A percentile compares a stretch with the other conserved stretches of the same genome.
Evolutionary conservation across 805 yeast genomes (phyloP).

Genomic region (Saccharomycopsis sp.): DNA sequence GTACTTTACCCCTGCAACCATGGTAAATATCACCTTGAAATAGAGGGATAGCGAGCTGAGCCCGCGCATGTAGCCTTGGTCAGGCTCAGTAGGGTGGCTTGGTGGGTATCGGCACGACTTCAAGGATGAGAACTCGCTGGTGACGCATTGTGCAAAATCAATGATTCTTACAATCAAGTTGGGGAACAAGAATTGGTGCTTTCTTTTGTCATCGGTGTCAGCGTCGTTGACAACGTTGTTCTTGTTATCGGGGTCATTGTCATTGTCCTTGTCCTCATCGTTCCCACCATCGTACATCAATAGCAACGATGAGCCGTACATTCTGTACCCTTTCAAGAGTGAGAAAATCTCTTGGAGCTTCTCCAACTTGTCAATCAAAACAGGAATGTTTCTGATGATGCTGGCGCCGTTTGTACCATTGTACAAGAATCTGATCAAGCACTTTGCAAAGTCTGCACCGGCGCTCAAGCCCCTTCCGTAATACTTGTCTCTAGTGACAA

Average conservation of each 20-base stretch:
- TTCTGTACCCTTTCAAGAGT: constrained; percentile 62
- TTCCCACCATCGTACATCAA: constrained; percentile 76
- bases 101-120: constrained; percentile 57
- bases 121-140: constrained; percentile 42
- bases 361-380: constrained; percentile 48
- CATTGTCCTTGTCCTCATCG: constrained; percentile 18
- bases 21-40: constrained; percentile 49
- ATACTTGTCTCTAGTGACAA: constrained; percentile 77
- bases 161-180: constrained; percentile 54
- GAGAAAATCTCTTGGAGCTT: constrained; percentile 48
- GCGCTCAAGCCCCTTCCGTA: constrained; percentile 71
- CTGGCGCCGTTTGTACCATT: constrained; percentile 58
- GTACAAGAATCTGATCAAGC: constrained; percentile 68
- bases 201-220: constrained; percentile 16
- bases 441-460: constrained; percentile 70
- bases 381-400: constrained; percentile 57
- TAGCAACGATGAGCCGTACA: constrained; percentile 85
- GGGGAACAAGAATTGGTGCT: too few species aligned
- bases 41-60: constrained; percentile 61
- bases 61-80: constrained; percentile 81
- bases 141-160: constrained; percentile 92
- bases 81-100: constrained; percentile 50
- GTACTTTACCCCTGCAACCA: constrained; percentile 39
- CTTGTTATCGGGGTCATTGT: constrained; percentile 16
- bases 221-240: background rate